These are phyloP conservation scores for Colletotrichum chrysophilum DNA, from an alignment of 2,329 filamentous ascomycete species.

Conservation along the genomic window DNA sequence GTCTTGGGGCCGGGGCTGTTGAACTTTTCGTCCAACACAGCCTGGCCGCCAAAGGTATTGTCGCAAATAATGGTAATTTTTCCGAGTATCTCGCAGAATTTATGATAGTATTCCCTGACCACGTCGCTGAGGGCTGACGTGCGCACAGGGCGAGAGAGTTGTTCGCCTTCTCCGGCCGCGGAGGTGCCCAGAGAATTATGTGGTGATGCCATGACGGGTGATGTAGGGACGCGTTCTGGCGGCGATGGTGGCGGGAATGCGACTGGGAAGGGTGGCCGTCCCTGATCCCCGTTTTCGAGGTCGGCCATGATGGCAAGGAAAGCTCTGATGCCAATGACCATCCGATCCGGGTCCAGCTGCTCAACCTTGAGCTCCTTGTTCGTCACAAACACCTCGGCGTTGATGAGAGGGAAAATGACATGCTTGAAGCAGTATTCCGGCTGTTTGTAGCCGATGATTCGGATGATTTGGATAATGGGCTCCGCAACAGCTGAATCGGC, in stretches of 20 bases:
- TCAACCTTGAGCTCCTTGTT: constrained; percentile 84
- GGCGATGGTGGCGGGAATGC: constrained; percentile 50
- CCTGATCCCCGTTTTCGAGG: constrained; percentile 81
- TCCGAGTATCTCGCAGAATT: constrained; percentile 93
- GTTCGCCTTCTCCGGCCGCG: constrained; percentile 57
- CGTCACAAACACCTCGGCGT: constrained; percentile 84
- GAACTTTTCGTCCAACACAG: constrained; percentile 94
- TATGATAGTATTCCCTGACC: constrained; percentile 83
- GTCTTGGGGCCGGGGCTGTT: constrained; percentile 88
- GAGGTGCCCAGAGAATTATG: constrained; percentile 17
- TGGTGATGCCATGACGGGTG: constrained; percentile 52
- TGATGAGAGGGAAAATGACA: constrained; percentile 94
- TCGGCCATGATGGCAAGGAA: constrained; percentile 94
- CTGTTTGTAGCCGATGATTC: constrained; percentile 92
- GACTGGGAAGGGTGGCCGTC: constrained; percentile 83
- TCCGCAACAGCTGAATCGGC: constrained; percentile 86
- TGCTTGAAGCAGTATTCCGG: constrained; percentile 92
- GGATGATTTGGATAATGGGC: constrained; percentile 89
- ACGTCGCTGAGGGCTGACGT: constrained; percentile 72
- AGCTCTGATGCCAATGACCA: constrained; percentile 95
- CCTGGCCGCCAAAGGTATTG: constrained; percentile 95
- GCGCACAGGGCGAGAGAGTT: constrained; percentile 69
- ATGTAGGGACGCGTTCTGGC: constrained; percentile 52
- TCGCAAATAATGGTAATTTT: constrained; percentile 97
- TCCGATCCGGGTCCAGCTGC: constrained; percentile 92